Evolutionary conservation across 1,139 yeast species (phyloP), one percentile per base, ranked within the genome.

Genomic region (Yamadazyma triangularis): DNA sequence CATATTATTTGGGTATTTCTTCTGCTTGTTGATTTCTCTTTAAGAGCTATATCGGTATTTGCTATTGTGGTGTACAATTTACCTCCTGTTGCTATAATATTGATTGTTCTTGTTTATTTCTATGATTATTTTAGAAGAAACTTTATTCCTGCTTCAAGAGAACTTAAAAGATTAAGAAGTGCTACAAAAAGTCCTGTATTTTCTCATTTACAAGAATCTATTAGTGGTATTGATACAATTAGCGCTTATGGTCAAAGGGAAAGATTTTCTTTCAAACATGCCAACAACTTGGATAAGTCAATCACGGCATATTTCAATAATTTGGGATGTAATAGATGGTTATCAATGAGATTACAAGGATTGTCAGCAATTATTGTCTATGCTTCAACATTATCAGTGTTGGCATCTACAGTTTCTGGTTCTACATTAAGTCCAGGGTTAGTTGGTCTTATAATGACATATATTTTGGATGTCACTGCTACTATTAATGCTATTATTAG

Each of bases 381-480:
- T 30, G 37, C 51, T 8, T 45, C 63, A 1, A 47, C 66, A 2
- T 36, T 59, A 18, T 41, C 58, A 27, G 52, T 60, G 18, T 42
- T 58, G 27, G 31, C 43, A 8, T 47, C 57, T 5, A 43, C 54
- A 29, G 42, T 42, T 3, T 48, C 58, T 3, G 33, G 35, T 3
- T 41, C 30, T 26, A 48, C 52, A 14, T 38, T 61, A 24, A 51
- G 48, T 26, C 56, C 67, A 4, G 64, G 60, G 13, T 42, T 59
- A 41, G 59, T 58, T 24, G 69, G 70, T 33, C 61, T 63, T 42
- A 47, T 61, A 16, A 56, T 63, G 65, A 50, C 60, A 9, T 57
- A 60, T 38, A 59, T 61, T 11, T 49, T 62, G 39, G 56, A 52
- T 28, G 54, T 60, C 20, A 59, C 68, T 4, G 40, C 47, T 22